Evolutionary conservation across 208 protist genomes (phyloP).

Genomic region (Naegleria fowleri): DNA sequence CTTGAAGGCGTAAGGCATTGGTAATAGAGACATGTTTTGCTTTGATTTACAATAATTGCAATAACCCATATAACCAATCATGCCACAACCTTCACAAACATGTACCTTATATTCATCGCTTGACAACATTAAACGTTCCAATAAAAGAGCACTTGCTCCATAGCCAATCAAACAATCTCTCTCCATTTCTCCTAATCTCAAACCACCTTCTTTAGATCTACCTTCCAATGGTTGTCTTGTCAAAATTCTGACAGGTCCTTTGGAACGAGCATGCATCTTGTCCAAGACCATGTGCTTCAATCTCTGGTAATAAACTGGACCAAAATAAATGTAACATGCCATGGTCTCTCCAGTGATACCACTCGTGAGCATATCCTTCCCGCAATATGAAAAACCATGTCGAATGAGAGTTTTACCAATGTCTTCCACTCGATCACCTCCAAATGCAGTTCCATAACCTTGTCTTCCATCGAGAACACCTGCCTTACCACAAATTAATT

Average conservation of each 20-base stretch:
- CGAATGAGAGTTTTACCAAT: slow-evolving; percentile 71
- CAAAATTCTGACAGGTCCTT: slow-evolving; percentile 83
- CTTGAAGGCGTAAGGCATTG: slow-evolving; percentile 99
- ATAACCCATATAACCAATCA: slow-evolving; percentile 74
- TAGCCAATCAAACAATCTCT: slow-evolving; percentile 97
- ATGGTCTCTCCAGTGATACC: slow-evolving; percentile 96
- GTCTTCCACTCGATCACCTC: slow-evolving; percentile 80
- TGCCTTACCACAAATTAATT: slow-evolving; percentile 95
- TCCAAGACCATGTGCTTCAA: slow-evolving; percentile 99
- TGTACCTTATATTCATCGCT: slow-evolving; percentile 92
- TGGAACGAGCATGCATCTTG: slow-evolving; percentile 98
- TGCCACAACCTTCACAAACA: slow-evolving; percentile 83
- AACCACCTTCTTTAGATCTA: slow-evolving; percentile 91
- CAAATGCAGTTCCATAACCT: slow-evolving; percentile 93
- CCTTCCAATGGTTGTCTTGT: slow-evolving; percentile 99
- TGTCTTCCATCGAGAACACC: slow-evolving; percentile 75
- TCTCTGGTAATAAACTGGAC: slow-evolving; percentile 99
- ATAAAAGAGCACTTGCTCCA: slow-evolving; percentile 85
- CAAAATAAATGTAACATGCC: slow-evolving; percentile 97
- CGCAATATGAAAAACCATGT: slow-evolving; percentile 93
- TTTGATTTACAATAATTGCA: slow-evolving; percentile 89
- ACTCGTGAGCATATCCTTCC: slow-evolving; percentile 93
- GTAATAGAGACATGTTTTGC: slow-evolving; percentile 68
- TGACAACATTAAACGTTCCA: slow-evolving; percentile 93
- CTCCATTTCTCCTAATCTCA: slow-evolving; percentile 99